Conservation (phyloP, 2,329 filamentous ascomycete species). For the Paracoccidioides brasiliensis region DNA sequence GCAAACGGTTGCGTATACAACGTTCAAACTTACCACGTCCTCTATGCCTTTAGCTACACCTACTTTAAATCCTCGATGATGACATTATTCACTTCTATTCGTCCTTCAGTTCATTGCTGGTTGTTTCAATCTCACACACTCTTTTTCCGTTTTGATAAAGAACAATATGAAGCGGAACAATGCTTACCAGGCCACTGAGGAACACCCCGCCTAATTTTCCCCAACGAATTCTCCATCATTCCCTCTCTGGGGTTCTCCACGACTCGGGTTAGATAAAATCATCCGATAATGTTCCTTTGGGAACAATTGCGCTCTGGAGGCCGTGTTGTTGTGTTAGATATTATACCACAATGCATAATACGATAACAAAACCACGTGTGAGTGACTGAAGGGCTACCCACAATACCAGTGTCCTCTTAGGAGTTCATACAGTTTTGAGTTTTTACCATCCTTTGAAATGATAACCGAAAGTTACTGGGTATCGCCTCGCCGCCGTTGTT, state of each 20-base stretch:
- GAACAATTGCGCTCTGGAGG: neutral
- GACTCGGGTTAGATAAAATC: neutral
- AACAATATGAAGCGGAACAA: constrained; percentile 1
- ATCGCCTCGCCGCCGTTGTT: neutral
- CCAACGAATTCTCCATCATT: neutral
- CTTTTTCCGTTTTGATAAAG: neutral
- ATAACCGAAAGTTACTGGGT: neutral
- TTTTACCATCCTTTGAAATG: neutral
- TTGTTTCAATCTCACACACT: neutral
- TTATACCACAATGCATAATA: neutral
- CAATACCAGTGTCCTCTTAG: neutral
- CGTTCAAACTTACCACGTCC: neutral
- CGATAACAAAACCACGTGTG: neutral
- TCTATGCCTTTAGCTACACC: neutral
- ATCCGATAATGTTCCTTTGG: neutral
- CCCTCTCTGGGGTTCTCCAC: neutral
- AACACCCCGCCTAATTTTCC: neutral
- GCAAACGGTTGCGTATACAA: neutral
- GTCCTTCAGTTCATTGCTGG: neutral
- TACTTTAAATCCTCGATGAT: neutral
- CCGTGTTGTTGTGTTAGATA: neutral
- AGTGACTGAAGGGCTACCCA: neutral
- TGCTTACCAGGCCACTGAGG: neutral
- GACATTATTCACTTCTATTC: neutral
- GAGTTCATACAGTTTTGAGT: neutral